Evolutionary conservation across 2,329 filamentous ascomycete genomes (phyloP).

Genomic region (Rutstroemia sp.): DNA sequence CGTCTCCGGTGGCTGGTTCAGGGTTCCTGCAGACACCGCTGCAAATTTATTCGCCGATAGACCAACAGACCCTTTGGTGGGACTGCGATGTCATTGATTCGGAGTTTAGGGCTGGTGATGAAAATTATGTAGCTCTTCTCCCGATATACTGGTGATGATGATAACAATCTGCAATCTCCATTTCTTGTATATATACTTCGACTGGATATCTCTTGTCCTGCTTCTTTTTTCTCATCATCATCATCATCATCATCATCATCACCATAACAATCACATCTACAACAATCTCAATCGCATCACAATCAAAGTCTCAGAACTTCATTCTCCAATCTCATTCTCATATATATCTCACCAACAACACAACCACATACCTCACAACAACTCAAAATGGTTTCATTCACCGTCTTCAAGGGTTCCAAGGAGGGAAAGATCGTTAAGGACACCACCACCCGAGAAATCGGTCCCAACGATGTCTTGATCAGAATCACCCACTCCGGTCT

Average conservation of each 20-base stretch:
- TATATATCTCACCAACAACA: background rate
- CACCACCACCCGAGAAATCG: slow-evolving; percentile 38
- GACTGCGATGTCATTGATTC: background rate
- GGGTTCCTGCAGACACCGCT: too few relatives aligned
- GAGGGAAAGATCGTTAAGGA: slow-evolving; percentile 47
- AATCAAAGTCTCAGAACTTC: background rate
- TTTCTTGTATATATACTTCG: background rate
- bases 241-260: slow-evolving; percentile 1
- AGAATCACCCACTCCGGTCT: slow-evolving; percentile 59
- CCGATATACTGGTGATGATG: background rate
- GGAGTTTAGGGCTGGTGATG: background rate
- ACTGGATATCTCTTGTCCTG: background rate
- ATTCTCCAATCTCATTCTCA: background rate
- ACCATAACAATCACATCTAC: background rate
- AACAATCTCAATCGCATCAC: background rate
- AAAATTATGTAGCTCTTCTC: background rate
- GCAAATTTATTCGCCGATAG: background rate
- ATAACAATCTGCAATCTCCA: background rate
- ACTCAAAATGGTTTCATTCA: slow-evolving; percentile 37
- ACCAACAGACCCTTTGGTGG: background rate
- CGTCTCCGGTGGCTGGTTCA: background rate
- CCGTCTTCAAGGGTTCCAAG: slow-evolving; percentile 55
- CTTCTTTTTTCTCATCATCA: background rate
- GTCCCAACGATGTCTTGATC: slow-evolving; percentile 50
- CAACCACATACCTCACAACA: background rate